Evolutionary conservation across 208 protist species (phyloP), one percentile per base, ranked within the genome.

Genomic region (Leishmania major): DNA sequence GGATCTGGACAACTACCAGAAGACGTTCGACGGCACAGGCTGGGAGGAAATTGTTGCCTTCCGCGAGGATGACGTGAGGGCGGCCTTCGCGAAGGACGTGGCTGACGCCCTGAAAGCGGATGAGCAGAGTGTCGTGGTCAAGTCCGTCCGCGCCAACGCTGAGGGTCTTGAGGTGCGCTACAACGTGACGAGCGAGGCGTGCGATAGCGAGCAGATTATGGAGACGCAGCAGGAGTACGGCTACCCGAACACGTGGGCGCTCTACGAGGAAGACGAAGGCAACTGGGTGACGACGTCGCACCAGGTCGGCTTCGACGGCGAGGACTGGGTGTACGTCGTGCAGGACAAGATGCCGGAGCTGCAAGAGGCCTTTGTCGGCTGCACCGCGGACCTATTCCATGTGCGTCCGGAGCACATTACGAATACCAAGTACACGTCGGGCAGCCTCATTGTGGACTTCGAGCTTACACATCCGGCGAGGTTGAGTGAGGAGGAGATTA

Each of bases 231-330:
- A 88, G 40, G 45, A 81, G 55, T 90, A 88, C 80, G 80, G 31
- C 66, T 95, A 91, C 82, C 87, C 88, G 17, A 71, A 74, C 37
- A 71, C 87, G 45, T 92, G 88, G 88, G 77, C 82, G 40, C 82
- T 95, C n/a, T 91, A 95, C 77, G 82, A 59, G 75, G 81, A 87
- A 71, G 81, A 4, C 15, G 78, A 82, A 66, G 78, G 69, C n/a
- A 62, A 51, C 40, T 86, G 77, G 84, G 87, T 82, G 51, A 66
- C 82, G 40, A 94, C 93, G 28, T 83, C 71, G 40, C 90, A 95
- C 88, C 83, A 90, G 62, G 80, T 94, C 45, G 90, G 81, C 80
- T 96, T 96, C 80, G 90, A 95, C 43, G 93, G 93, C 76, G 91
- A 93, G 43, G 89, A 89, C 84, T 96, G 93, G 91, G 81, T 66